These are phyloP conservation scores for Adansonia gregorii DNA, from an alignment of 441 rosid genomes.

Conservation along the genomic window DNA sequence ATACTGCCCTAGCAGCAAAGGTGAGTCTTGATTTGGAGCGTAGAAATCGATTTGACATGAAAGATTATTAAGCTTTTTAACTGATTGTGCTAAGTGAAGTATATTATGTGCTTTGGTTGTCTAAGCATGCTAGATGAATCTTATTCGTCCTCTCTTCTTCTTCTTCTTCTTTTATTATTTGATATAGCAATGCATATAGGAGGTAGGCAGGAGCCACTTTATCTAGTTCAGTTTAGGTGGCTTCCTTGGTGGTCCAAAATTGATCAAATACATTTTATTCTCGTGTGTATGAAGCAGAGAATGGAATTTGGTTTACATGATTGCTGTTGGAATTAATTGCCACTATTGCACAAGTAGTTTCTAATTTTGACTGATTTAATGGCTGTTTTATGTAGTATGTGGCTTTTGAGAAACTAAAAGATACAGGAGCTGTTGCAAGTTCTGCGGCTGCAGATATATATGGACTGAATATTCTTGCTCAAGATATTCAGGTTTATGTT, in stretches of 20 bases:
- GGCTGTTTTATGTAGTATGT: constrained; percentile 36
- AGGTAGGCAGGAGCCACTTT: neutral
- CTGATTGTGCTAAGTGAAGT: neutral
- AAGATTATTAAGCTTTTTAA: constrained; percentile 1
- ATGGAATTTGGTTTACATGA: neutral
- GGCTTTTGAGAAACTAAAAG: constrained; percentile 64
- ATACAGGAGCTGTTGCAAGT: constrained; percentile 61
- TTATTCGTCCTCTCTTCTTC: neutral
- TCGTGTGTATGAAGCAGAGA: neutral
- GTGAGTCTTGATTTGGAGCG: constrained; percentile 38
- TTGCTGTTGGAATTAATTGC: neutral
- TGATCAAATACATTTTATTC: neutral
- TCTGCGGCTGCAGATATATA: constrained; percentile 19
- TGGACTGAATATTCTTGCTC: constrained; percentile 57
- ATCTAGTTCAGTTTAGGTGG: neutral
- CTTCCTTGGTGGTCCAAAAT: constrained; percentile 5
- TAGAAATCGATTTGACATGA: neutral
- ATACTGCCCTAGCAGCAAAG: constrained; percentile 99
- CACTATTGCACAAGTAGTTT: neutral
- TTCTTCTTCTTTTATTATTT: neutral
- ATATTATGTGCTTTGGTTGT: neutral
- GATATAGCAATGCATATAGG: neutral
- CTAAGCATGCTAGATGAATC: neutral
- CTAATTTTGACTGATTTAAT: constrained; percentile 12
- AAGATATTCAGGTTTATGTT: constrained; percentile 83